A percentile compares a stretch with the other conserved stretches of the same genome.
These are phyloP conservation scores for Trichosporon asahii DNA, from an alignment of 1,284 basidiomycete species.

Conservation along the genomic window DNA sequence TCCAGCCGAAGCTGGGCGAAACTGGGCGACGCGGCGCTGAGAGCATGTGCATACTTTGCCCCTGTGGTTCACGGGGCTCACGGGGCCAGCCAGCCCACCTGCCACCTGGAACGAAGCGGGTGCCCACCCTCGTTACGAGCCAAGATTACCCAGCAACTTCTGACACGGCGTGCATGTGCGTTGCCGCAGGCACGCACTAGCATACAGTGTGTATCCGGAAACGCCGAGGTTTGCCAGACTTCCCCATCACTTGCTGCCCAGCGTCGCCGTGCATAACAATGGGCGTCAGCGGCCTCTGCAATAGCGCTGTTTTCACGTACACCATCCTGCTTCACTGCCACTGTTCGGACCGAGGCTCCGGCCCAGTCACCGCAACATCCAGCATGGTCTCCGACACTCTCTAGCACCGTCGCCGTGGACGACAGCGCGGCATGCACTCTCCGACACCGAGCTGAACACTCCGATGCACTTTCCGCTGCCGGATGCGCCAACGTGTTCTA, in stretches of 20 bases:
- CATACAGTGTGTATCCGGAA: background rate
- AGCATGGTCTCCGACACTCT: background rate
- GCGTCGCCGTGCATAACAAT: background rate
- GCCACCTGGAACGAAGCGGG: background rate
- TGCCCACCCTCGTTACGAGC: conserved; percentile 2
- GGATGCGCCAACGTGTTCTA: background rate
- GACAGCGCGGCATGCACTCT: background rate
- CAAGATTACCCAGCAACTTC: background rate
- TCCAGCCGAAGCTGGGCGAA: too few species aligned
- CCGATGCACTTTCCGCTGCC: conserved; percentile 4
- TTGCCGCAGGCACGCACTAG: background rate
- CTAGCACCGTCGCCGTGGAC: background rate
- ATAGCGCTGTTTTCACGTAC: background rate
- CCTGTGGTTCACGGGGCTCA: too few species aligned
- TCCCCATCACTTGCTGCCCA: background rate
- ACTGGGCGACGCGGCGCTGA: too few species aligned
- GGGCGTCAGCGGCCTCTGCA: background rate
- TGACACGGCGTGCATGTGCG: background rate
- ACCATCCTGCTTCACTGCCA: background rate
- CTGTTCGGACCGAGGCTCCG: background rate
- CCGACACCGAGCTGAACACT: background rate
- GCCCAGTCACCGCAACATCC: background rate
- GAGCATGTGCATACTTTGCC: background rate
- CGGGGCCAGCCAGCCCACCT: background rate
- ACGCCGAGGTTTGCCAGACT: background rate